Percentiles rank a stretch among this genome's conserved stretches.
phyloP scores from a whole-genome alignment of 2,329 filamentous ascomycete genomes.

The Talaromyces amestolkiae region DNA sequence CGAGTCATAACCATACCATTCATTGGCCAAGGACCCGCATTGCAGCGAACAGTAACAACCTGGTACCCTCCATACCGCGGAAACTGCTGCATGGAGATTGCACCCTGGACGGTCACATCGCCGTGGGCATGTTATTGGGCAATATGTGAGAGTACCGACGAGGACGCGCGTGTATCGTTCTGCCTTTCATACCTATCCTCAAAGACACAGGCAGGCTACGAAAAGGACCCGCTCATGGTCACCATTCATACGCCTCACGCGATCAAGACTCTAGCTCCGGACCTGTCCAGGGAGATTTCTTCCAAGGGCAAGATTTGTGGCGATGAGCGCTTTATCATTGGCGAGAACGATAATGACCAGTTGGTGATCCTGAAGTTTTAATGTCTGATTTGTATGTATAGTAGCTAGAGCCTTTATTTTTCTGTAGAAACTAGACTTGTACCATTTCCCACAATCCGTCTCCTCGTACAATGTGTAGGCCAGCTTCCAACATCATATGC shows the following conservation, averaged over 20 bases:
- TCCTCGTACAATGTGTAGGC: too few species aligned
- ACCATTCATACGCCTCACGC: slow-evolving; percentile 31
- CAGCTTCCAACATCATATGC: background rate
- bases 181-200: slow-evolving; percentile 33
- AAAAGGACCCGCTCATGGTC: slow-evolving; percentile 24
- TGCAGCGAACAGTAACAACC: slow-evolving; percentile 47
- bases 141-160: slow-evolving; percentile 38
- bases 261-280: slow-evolving; percentile 26
- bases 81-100: slow-evolving; percentile 38
- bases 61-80: slow-evolving; percentile 48
- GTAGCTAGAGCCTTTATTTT: background rate
- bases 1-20: slow-evolving; percentile 56
- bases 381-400: background rate
- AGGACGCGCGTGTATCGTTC: slow-evolving; percentile 33
- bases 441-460: too few species aligned
- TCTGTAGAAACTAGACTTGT: background rate
- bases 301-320: slow-evolving; percentile 56
- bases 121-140: slow-evolving; percentile 36
- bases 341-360: slow-evolving; percentile 53
- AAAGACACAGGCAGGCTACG: slow-evolving; percentile 26
- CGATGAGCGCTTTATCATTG: slow-evolving; percentile 62
- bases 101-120: slow-evolving; percentile 26
- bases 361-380: slow-evolving; percentile 55
- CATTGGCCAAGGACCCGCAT: slow-evolving; percentile 49
- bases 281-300: slow-evolving; percentile 50